Base-by-base conservation (phyloP, 352 stramenopile species). In the Phytophthora hibernalis region DNA sequence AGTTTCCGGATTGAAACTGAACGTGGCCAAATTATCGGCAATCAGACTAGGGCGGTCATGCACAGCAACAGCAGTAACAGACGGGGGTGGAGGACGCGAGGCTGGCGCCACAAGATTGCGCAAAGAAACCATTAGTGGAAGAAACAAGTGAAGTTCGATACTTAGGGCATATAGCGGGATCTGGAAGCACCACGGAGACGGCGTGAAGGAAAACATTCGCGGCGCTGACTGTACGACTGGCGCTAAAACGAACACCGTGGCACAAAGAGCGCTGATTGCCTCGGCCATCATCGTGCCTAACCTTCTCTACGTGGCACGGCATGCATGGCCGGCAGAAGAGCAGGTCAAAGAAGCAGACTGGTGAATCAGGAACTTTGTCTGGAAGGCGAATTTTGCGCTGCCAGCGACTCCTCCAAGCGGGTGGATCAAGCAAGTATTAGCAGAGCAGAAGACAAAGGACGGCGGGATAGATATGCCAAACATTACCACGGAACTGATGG, bases 341-440 rank as follows among this genome's bases (percentile, higher is more conserved):
- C 20, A 43, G 1, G 40, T 47, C 2, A 37, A 12, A 18, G 1
- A 6, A 10, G 37, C 57, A 4, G 57, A 58, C 22, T 30, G 2
- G 6, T 30, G 24, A 0, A 42, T 58, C 0, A 3, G 38, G 2
- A 44, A 65, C 15, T 65, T 53, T 21, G 47, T 65, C 0, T 65
- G 47, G 47, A 52, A 35, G 1, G 12, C 35, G 0, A 12, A 0
- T 6, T 64, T 64, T 26, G 15, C 3, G 5, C 15, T 11, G 2
- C 20, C 55, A 2, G 21, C 8, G 0, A 20, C 0, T 5, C 4
- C 20, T 5, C 0, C 42, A 5, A n/a, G 4, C 1, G 43, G 56
- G 4, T 57, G 57, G 57, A 10, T 65, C 6, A 11, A 35, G 20
- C 11, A 15, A 6, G 26, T 6, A 6, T 6, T 30, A 30, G 26